Base-by-base conservation (phyloP, 495 filamentous ascomycete species). In the Aspergillus cristatus region DNA sequence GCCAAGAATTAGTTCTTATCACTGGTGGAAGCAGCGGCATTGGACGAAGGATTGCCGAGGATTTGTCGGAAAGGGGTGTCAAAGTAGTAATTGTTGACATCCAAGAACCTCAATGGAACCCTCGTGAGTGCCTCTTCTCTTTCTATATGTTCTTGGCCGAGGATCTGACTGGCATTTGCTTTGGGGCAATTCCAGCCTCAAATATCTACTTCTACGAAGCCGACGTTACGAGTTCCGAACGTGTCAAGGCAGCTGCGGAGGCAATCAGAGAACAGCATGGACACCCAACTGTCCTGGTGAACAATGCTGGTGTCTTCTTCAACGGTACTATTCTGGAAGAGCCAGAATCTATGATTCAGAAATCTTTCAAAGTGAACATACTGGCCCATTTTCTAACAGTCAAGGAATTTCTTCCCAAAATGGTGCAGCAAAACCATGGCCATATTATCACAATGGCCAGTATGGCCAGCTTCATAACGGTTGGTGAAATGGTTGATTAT, bases 21-120 rank as follows among this genome's bases (percentile, higher is more conserved):
- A 82, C 79, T 1, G 79, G 80, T 7, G 79, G 78, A 3, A 67
- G 72, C 14, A 70, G 70, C 34, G 80, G 78, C 1, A 81, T 82
- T 48, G 79, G 79, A 4, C 70, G 64, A n/a, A 48, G 67, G 3
- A 59, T 81, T 3, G 75, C 79, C 8, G 58, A 63, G 44, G 50
- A 76, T n/a, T 53, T 84, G 0, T 69, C 69, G 1, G 70, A 74
- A 50, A 44, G 40, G 33, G 60, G 63, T 4, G 56, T 74, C 35
- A 75, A 67, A 40, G 70, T 80, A 10, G 71, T 72, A 1, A 72
- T 80, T n/a, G 45, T 83, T 25, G 79, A 84, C 59, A 65, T 83
- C 32, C 72, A 76, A 42, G 60, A 62, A 7, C 56, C n/a, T n/a
- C n/a, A n/a, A n/a, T n/a, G n/a, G n/a, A n/a, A n/a, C n/a, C n/a